phyloP scores from a whole-genome alignment of 1,139 yeast genomes.

The Arxiozyma telluris region DNA sequence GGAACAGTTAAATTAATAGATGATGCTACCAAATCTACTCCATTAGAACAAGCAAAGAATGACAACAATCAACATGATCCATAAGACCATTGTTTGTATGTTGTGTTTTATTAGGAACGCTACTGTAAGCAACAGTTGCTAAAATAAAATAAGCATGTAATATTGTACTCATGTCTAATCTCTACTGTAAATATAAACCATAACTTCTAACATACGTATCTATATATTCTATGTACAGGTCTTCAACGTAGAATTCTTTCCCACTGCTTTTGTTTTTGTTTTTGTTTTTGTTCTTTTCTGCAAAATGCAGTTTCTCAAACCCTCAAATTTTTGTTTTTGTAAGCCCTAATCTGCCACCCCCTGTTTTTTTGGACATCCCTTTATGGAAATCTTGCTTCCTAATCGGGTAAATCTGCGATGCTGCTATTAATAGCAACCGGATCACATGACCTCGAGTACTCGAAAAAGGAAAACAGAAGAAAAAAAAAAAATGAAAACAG shows the following conservation, averaged over 20 bases:
- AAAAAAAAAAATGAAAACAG: too few relatives aligned
- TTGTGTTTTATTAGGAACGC: background rate
- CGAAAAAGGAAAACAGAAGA: background rate
- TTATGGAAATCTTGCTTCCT: background rate
- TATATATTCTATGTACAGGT: too few relatives aligned
- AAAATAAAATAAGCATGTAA: too few relatives aligned
- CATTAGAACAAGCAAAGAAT: background rate
- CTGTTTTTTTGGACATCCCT: too few relatives aligned
- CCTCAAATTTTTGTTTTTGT: background rate
- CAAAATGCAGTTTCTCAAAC: background rate
- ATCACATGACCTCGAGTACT: background rate
- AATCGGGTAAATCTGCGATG: background rate
- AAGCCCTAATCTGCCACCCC: too few relatives aligned
- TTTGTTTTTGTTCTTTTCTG: too few relatives aligned
- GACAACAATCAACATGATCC: background rate
- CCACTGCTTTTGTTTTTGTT: too few relatives aligned
- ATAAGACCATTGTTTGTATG: too few relatives aligned
- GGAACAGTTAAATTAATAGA: conserved; percentile 3
- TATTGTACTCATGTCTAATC: background rate
- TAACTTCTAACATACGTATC: too few relatives aligned
- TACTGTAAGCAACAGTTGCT: background rate
- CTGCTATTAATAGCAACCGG: background rate
- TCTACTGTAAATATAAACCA: background rate
- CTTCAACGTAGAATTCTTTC: too few relatives aligned
- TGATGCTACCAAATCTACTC: background rate